Evolutionary conservation across 1,284 basidiomycete species (phyloP), one percentile per base, ranked within the genome.

Genomic region (Sparassis latifolia): DNA sequence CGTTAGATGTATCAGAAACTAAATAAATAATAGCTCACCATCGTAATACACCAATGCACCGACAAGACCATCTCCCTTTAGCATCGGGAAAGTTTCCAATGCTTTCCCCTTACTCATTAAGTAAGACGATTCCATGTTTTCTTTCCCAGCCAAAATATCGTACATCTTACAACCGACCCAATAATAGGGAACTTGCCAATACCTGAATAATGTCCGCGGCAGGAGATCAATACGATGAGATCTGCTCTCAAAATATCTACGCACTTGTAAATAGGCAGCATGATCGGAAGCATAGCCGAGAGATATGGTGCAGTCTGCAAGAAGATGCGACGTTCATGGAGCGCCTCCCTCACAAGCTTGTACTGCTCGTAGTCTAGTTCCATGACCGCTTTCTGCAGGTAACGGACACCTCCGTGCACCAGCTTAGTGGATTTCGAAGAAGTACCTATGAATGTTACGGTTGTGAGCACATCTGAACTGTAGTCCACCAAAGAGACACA

Each of bases 21-120:
- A 48, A 54, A 20, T 35, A 32, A 28, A 40, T 12, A 10, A 60
- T 7, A 12, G 12, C 35, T 56, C 55, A 87, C 93, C 94, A 63
- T 99, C 96, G 59, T 98, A 97, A 70, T 98, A 98, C 45, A 98
- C 95, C 54, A 99, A 79, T 28, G 93, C 93, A 38, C 96, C 96
- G 33, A 94, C 91, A 12, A 98, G 79, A 30, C 92, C 93, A n/a
- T 95, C 85, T 27, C 77, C 75, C 69, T 97, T 97, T 59, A 98
- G 79, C 90, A 97, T 97, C 1, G 96, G 96, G 75, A 98, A 99
- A 0, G 88, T 83, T 64, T 97, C 93, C 31, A 98, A 73, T 0
- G 96, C 92, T 65, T 95, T 94, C 32, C 90, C 89, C 65, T 88
- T 90, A 63, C 86, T 89, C 86, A 99, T 94, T 58, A 97, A 76